Conservation (phyloP, 345 rosid genomes). For the Bruguiera parviflora region DNA sequence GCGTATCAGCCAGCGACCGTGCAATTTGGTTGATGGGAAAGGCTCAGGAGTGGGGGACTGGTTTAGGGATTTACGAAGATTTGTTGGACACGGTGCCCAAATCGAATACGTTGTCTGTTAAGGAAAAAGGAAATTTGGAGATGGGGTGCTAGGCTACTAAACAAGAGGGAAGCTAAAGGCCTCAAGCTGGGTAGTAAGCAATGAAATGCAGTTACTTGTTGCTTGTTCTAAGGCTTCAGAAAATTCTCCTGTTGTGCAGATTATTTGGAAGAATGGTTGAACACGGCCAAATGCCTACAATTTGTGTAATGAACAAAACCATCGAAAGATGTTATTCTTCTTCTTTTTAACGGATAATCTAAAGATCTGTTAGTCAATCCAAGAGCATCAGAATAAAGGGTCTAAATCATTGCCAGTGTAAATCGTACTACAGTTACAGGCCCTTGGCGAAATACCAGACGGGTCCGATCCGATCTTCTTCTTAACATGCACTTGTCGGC, state of each 20-base stretch:
- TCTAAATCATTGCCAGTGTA: no score
- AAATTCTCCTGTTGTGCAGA: slow-evolving; percentile 67
- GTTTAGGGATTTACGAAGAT: slow-evolving; percentile 85
- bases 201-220: slow-evolving; percentile 62
- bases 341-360: no score
- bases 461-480: no score
- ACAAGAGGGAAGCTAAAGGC: slow-evolving; percentile 84
- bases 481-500: no score
- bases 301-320: background rate
- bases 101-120: slow-evolving; percentile 76
- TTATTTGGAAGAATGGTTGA: slow-evolving; percentile 87
- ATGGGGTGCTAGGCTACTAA: slow-evolving; percentile 73
- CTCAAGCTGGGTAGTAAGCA: slow-evolving; percentile 70
- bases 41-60: slow-evolving; percentile 95
- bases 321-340: no score
- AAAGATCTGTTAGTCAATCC: no score
- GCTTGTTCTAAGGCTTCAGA: slow-evolving; percentile 84
- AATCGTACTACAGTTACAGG: no score
- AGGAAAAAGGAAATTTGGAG: slow-evolving; percentile 76
- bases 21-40: slow-evolving; percentile 92
- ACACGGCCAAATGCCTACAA: slow-evolving; percentile 80
- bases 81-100: slow-evolving; percentile 76
- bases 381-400: no score
- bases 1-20: slow-evolving; percentile 85
- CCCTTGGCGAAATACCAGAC: no score